These are phyloP conservation scores for Monosporascus cannonballus DNA, from an alignment of 2,329 filamentous ascomycete genomes.

Conservation along the genomic window DNA sequence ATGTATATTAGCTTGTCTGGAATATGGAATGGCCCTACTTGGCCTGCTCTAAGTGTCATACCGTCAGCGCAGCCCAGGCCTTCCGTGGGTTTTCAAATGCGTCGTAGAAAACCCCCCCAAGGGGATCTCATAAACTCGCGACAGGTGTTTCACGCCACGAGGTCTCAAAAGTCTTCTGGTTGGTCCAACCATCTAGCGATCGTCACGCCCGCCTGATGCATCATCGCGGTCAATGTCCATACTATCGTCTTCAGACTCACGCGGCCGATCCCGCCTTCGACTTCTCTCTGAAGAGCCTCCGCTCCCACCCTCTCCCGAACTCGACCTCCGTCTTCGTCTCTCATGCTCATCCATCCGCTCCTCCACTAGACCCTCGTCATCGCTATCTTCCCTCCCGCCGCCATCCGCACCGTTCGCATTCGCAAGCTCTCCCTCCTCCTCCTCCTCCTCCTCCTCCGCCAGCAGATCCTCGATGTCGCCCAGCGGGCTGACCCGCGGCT, in stretches of 20 bases:
- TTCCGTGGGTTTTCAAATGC: neutral
- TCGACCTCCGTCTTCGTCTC: constrained; percentile 10
- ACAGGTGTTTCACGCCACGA: neutral
- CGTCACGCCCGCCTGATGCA: constrained; percentile 3
- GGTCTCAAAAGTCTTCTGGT: neutral
- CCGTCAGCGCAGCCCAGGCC: neutral
- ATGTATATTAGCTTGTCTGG: neutral
- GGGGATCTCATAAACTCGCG: neutral
- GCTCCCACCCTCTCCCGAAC: constrained; percentile 12
- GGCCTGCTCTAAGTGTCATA: neutral
- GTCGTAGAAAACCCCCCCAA: neutral
- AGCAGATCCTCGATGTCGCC: constrained; percentile 71
- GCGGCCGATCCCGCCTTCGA: constrained; percentile 14
- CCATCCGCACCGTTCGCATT: neutral
- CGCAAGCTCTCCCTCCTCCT: constrained; percentile 22
- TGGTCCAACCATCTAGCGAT: neutral
- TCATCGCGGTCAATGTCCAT: constrained; percentile 35
- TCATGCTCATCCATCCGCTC: constrained; percentile 11
- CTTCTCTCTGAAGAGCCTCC: constrained; percentile 12
- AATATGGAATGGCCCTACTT: neutral
- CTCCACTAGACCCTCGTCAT: constrained; percentile 7
- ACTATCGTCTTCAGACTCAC: constrained; percentile 14
- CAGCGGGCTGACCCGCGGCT: constrained; percentile 77
- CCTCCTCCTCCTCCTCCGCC: constrained; percentile 50
- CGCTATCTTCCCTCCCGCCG: constrained; percentile 10